Evolutionary conservation across 2,329 filamentous ascomycete genomes (phyloP), one percentile per base, ranked within the genome.

Genomic region (Alternaria conjuncta): DNA sequence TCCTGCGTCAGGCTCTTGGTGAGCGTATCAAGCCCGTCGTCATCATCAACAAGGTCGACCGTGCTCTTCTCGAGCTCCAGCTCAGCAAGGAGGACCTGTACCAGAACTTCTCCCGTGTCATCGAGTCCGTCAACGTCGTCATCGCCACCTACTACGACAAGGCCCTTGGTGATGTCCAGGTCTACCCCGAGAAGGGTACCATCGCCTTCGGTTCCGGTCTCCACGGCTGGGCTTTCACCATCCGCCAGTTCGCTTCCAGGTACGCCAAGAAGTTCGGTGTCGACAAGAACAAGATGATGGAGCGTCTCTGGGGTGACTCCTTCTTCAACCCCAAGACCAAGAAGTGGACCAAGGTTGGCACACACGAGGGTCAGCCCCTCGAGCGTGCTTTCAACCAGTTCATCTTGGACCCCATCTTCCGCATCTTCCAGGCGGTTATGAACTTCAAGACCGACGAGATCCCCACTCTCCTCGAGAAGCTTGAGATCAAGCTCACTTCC

Each of bases 181-280:
- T 99, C 81, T 97, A 97, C 88, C 96, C 96, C 76, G 91, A 98
- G 84, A 93, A 93, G 86, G 96, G 96, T 83, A 99, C 95, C 82
- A 92, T 99, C 80, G 95, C 95, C 79, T 99, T 99, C 88, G 96
- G 94, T 86, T 98, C 96, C 84, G 96, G 95, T 92, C 94, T 98
- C 71, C 96, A 99, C 88, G 96, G 96, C 85, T 99, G 96, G 96
- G 95, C 94, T 80, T 99, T 99, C 91, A 99, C 96, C 80, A 86
- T 98, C 87, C 93, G 96, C 81, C 96, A 99, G 86, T 99, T 99
- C 85, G 96, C 96, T 77, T 84, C 89, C 82, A 90, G 91, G 80
- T 99, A 99, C 84, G 92, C 95, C 86, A 98, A 98, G 94, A 99
- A 99, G 87, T 99, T 99, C 80, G 96, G 96, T 92, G 96, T 99